Conservation (phyloP, 2,329 filamentous ascomycete genomes). For the Cadophora gregata region DNA sequence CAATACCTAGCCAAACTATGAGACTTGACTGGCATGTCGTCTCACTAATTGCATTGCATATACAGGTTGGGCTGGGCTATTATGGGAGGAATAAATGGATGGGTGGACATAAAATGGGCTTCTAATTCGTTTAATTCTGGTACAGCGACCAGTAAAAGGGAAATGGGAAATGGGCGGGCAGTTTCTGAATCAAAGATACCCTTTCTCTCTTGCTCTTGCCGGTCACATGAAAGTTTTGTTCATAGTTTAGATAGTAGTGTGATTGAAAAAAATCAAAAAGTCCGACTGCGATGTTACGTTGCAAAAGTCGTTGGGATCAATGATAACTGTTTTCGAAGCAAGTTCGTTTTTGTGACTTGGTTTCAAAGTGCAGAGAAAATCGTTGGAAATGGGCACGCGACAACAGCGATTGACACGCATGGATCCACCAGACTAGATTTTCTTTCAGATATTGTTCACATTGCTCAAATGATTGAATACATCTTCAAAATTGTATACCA, state of each 20-base stretch:
- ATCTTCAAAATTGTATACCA: neutral
- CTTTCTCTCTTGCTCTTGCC: neutral
- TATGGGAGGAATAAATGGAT: too few relatives aligned
- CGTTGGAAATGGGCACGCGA: too few relatives aligned
- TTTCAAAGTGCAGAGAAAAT: too few relatives aligned
- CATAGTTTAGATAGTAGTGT: neutral
- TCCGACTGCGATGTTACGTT: neutral
- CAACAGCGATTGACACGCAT: too few relatives aligned
- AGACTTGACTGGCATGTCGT: neutral
- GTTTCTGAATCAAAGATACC: constrained; percentile 5
- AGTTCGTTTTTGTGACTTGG: too few relatives aligned
- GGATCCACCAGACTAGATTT: too few relatives aligned
- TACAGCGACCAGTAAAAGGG: too few relatives aligned
- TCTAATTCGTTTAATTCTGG: neutral
- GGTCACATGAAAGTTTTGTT: neutral
- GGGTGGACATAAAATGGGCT: constrained; percentile 8
- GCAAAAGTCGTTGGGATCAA: too few relatives aligned
- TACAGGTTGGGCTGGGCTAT: neutral
- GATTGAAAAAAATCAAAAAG: neutral
- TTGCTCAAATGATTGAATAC: neutral
- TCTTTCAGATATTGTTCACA: too few relatives aligned
- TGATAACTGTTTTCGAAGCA: too few relatives aligned
- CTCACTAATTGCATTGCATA: neutral
- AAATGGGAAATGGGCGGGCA: constrained; percentile 2
- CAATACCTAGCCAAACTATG: neutral